Base-by-base conservation (phyloP, 2,329 filamentous ascomycete species). In the Mycosphaerella arachidis region DNA sequence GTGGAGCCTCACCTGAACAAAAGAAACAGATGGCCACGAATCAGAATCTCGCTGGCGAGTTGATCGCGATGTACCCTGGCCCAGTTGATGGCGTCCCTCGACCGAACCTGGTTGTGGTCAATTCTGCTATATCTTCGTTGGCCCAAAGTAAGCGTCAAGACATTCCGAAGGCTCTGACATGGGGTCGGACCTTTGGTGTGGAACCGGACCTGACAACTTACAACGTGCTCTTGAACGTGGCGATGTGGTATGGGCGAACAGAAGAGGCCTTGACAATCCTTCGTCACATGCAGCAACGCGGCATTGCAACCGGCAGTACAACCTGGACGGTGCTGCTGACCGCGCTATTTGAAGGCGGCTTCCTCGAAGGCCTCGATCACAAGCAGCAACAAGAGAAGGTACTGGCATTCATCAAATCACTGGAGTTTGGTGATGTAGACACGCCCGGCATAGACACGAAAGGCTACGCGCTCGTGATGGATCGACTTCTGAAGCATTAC, bases 281-380 rank as follows among this genome's bases (percentile, higher is more conserved):
- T 3, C 53, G 68, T 48, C 78, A 76, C 69, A 79, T 79, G 63
- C 66, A 72, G 18, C 72, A 72, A 16, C 75, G 79, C 48, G 70
- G 73, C 12, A 77, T 86, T 53, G 65, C 72, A 53, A 78, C 81
- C 12, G 74, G 83, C 66, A 72, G 77, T 35, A 82, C 82, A 6
- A 94, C 91, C 0, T 90, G 90, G 72, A 89, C 86, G 24, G 84
- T 91, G 62, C 79, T 94, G 58, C 78, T 94, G 7, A 85, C 88
- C 46, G 82, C 76, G 20, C 69, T 81, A 18, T 80, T 83, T 67
- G 82, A 68, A 73, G 83, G 61, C 75, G 84, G 67, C 69, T 76
- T 63, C 66, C 74, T 84, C 46, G 68, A 74, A 40, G 54, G 66
- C 30, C 69, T 79, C 52, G 71, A 76, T 1, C 72, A 78, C 0